Conservation (phyloP, 257 asterid species). For the Cinchona pubescens region DNA sequence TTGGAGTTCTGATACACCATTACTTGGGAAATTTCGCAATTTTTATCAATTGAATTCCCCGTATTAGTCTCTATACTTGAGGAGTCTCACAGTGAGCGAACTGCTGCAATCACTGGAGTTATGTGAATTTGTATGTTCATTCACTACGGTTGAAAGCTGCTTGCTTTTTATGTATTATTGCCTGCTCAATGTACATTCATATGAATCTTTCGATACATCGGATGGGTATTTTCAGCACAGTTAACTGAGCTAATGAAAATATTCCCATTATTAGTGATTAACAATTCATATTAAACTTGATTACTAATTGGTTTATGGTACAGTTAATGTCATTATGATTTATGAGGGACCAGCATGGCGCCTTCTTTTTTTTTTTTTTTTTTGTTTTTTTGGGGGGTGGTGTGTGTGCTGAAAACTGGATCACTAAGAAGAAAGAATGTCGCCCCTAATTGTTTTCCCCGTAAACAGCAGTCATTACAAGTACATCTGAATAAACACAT, state of each 20-base stretch:
- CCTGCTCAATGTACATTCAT: constrained; percentile 1
- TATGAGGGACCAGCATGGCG: too few species aligned
- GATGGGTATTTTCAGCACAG: too few species aligned
- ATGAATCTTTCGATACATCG: background rate
- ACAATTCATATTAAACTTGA: background rate
- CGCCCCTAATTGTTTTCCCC: too few species aligned
- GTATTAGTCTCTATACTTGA: background rate
- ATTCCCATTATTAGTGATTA: background rate
- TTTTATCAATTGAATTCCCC: background rate
- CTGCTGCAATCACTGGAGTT: background rate
- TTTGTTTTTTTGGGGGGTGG: too few species aligned
- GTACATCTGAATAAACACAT: too few species aligned
- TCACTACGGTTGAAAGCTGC: background rate
- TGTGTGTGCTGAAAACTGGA: too few species aligned
- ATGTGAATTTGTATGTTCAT: background rate
- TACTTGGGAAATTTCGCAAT: constrained; percentile 9
- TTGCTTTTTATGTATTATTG: background rate
- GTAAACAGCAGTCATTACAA: too few species aligned
- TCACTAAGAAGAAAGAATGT: too few species aligned
- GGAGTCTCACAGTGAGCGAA: background rate
- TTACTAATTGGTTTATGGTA: too few species aligned
- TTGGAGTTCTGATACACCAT: background rate
- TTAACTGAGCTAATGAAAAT: background rate
- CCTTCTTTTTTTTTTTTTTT: too few species aligned
- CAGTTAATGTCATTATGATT: too few species aligned